Conservation (phyloP, 352 stramenopile genomes). For the Pelagophyceae sp. region DNA sequence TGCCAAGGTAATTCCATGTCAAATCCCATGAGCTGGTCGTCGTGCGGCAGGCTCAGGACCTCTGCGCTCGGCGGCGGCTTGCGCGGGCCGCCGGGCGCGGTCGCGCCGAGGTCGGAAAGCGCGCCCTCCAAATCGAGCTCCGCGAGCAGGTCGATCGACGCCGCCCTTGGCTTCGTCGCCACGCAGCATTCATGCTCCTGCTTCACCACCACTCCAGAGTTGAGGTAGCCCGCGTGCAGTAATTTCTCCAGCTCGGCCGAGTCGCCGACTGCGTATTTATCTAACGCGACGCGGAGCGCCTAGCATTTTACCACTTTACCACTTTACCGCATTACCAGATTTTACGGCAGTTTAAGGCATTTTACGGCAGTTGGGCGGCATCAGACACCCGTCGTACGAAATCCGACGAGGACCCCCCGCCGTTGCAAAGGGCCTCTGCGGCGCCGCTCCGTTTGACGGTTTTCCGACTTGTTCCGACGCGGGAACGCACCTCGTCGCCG, state of each 20-base stretch:
- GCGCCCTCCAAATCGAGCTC: conserved; percentile 16
- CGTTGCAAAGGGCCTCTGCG: too few relatives aligned
- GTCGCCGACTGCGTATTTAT: conserved; percentile 4
- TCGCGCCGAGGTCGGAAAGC: neutral
- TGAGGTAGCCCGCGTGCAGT: neutral
- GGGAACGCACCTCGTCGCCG: conserved; percentile 12
- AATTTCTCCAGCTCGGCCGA: neutral
- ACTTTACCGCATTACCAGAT: too few relatives aligned
- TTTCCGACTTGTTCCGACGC: too few relatives aligned
- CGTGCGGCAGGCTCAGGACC: neutral
- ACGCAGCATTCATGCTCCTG: too few relatives aligned
- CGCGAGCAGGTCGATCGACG: conserved; percentile 16
- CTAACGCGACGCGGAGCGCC: neutral
- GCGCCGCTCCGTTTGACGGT: too few relatives aligned
- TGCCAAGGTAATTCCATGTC: conserved; percentile 9
- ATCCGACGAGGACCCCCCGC: too few relatives aligned
- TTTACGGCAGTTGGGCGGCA: too few relatives aligned
- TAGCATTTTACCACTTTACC: too few relatives aligned
- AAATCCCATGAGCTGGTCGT: conserved; percentile 19
- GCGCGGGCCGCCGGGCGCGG: neutral
- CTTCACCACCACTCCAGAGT: neutral
- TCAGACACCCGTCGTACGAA: too few relatives aligned
- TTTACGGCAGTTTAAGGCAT: too few relatives aligned
- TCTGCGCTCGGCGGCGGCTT: conserved; percentile 1
- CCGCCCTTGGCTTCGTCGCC: neutral